These are phyloP conservation scores for Pichia norvegensis DNA, from an alignment of 1,139 yeast species.

Conservation along the genomic window DNA sequence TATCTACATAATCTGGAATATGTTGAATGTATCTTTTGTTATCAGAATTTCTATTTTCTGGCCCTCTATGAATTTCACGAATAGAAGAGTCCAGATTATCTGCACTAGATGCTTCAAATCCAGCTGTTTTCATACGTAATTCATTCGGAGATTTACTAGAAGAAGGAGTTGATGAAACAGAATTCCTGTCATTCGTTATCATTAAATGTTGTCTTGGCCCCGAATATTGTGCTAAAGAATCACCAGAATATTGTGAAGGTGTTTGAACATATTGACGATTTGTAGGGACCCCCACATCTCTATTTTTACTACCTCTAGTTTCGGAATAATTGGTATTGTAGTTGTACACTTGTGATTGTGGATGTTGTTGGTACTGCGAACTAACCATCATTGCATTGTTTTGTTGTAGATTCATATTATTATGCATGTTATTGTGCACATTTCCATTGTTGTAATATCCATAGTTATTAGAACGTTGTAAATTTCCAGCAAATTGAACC, in stretches of 20 bases:
- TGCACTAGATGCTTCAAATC: slow-evolving; percentile 6
- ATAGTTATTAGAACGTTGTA: neutral
- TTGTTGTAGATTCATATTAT: neutral
- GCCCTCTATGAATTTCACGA: slow-evolving; percentile 28
- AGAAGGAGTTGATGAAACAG: slow-evolving; percentile 13
- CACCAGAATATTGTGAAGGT: neutral
- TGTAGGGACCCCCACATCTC: neutral
- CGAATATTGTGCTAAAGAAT: neutral
- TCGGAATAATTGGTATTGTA: slow-evolving; percentile 5
- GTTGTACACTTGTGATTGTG: slow-evolving; percentile 9
- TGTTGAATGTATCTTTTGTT: slow-evolving; percentile 5
- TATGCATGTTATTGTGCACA: neutral
- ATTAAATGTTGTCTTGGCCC: slow-evolving; percentile 17
- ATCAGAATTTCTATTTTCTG: slow-evolving; percentile 24
- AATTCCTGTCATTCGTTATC: slow-evolving; percentile 20
- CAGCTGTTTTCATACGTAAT: slow-evolving; percentile 6
- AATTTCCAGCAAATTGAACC: slow-evolving; percentile 4
- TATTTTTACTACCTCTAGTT: slow-evolving; percentile 2
- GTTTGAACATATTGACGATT: neutral
- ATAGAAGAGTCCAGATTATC: slow-evolving; percentile 22
- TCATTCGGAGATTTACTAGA: slow-evolving; percentile 6
- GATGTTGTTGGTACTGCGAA: slow-evolving; percentile 4
- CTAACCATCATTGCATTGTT: neutral
- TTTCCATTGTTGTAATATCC: neutral
- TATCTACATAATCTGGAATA: slow-evolving; percentile 7